phyloP scores from a whole-genome alignment of 495 filamentous ascomycete species.

The Chaetomidium leptoderma region DNA sequence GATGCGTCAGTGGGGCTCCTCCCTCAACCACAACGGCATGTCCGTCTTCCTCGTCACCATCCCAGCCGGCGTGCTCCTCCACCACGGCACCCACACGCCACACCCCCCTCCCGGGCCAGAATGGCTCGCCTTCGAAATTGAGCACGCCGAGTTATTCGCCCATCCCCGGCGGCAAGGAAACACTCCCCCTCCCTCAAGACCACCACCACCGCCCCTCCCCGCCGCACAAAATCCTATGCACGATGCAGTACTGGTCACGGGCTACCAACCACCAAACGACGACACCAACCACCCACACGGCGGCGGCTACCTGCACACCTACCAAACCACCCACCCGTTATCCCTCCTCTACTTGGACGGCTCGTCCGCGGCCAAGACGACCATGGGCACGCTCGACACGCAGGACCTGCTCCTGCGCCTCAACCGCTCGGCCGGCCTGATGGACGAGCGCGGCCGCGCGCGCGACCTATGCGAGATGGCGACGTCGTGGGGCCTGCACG shows the following conservation, averaged over 20 bases:
- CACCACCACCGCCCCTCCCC: neutral
- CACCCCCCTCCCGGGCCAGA: conserved; percentile 49
- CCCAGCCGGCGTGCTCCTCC: conserved; percentile 55
- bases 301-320: conserved; percentile 54
- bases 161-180: conserved; percentile 6
- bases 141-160: conserved; percentile 60
- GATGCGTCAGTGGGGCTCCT: conserved; percentile 62
- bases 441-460: conserved; percentile 45
- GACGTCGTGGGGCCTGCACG: conserved; percentile 52
- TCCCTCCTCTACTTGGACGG: conserved; percentile 60
- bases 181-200: neutral
- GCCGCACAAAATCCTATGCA: too few species aligned
- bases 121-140: conserved; percentile 68
- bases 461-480: conserved; percentile 48
- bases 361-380: conserved; percentile 54
- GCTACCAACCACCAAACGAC: neutral
- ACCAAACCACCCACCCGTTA: conserved; percentile 45
- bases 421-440: neutral
- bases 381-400: conserved; percentile 57
- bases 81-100: conserved; percentile 51
- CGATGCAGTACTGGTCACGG: too few species aligned
- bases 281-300: neutral
- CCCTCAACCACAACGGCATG: conserved; percentile 65
- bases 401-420: conserved; percentile 52
- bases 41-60: conserved; percentile 58